These are phyloP conservation scores for Trichophyton mentagrophytes DNA, from an alignment of 2,329 filamentous ascomycete species.

Conservation along the genomic window DNA sequence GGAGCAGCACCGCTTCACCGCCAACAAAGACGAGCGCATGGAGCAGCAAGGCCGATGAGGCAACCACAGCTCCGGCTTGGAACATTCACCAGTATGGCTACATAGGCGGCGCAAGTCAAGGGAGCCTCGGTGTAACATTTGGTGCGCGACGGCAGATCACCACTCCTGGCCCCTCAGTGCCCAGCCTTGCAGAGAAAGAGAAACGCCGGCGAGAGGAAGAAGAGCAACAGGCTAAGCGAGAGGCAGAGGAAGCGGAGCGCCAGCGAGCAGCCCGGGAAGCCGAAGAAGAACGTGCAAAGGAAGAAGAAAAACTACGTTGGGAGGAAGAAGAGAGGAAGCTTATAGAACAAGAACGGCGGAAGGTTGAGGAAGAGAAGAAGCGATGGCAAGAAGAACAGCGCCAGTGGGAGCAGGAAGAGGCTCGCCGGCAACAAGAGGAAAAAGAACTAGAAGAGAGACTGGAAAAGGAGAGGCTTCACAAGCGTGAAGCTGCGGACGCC, in stretches of 20 bases:
- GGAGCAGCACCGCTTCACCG: conserved; percentile 34
- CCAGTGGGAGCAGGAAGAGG: conserved; percentile 65
- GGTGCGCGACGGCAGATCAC: conserved; percentile 89
- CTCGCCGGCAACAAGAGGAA: conserved; percentile 58
- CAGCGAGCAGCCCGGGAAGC: conserved; percentile 40
- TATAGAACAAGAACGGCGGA: conserved; percentile 40
- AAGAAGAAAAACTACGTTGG: conserved; percentile 36
- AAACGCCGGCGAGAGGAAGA: conserved; percentile 49
- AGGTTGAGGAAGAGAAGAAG: conserved; percentile 36
- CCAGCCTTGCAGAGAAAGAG: conserved; percentile 74
- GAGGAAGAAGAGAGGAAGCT: conserved; percentile 33
- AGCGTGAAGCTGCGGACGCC: conserved; percentile 49
- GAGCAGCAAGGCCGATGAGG: conserved; percentile 76
- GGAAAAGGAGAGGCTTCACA: conserved; percentile 52
- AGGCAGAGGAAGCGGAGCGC: conserved; percentile 42
- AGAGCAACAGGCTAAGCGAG: conserved; percentile 36
- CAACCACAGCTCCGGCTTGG: conserved; percentile 76
- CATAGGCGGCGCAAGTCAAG: conserved; percentile 93
- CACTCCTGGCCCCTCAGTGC: conserved; percentile 62
- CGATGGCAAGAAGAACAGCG: conserved; percentile 43
- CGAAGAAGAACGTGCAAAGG: conserved; percentile 34
- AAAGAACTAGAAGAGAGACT: conserved; percentile 56
- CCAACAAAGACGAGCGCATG: conserved; percentile 57
- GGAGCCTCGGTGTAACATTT: conserved; percentile 86
- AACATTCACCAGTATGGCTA: conserved; percentile 98